Conservation (phyloP, 2,329 filamentous ascomycete genomes). For the Sporothrix pseudoabietina region DNA sequence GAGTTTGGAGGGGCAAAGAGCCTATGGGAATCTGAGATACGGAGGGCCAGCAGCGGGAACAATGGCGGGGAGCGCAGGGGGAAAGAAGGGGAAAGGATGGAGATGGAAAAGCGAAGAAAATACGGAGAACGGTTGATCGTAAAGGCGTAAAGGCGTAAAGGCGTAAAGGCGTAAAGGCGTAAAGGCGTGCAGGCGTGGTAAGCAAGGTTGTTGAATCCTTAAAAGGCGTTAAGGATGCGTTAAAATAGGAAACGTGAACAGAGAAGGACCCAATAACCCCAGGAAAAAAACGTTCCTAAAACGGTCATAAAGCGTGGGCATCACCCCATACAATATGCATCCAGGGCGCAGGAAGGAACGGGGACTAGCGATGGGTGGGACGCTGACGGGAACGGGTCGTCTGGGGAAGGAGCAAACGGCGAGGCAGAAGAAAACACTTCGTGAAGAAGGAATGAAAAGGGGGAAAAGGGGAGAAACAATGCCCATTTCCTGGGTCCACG, state of each 20-base stretch:
- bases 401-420: slow-evolving; percentile 1
- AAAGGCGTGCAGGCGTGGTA: background rate
- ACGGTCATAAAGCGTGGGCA: background rate
- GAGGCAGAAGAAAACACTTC: background rate
- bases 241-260: background rate
- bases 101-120: background rate
- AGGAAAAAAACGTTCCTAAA: background rate
- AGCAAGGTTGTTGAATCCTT: background rate
- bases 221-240: no score
- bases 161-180: background rate
- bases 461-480: background rate
- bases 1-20: background rate
- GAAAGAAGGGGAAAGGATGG: slow-evolving; percentile 4
- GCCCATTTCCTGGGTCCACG: background rate
- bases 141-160: background rate
- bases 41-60: background rate
- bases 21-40: background rate
- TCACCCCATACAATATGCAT: slow-evolving; percentile 14
- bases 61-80: background rate
- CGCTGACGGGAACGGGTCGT: slow-evolving; percentile 3
- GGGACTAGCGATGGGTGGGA: slow-evolving; percentile 14
- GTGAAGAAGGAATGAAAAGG: background rate
- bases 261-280: background rate
- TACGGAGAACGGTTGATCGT: background rate
- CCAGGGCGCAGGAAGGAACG: background rate